phyloP scores from a whole-genome alignment of 352 stramenopile species.

The Globisporangium nodosum region DNA sequence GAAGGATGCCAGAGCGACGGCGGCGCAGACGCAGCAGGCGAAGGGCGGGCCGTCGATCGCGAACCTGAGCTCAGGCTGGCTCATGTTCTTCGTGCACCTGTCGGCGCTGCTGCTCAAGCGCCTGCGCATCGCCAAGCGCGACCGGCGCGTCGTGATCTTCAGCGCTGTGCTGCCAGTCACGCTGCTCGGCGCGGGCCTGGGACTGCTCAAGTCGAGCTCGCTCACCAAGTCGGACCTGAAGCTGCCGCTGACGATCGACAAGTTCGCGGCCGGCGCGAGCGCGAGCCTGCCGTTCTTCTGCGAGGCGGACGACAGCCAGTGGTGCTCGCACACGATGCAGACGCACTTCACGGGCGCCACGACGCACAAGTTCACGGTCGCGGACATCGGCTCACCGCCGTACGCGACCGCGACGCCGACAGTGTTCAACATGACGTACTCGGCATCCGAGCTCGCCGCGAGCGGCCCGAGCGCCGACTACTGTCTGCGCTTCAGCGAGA shows the following conservation, averaged over 20 bases:
- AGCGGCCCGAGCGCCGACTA: constrained; percentile 21
- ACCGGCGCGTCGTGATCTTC: constrained; percentile 89
- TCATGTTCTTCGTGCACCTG: constrained; percentile 86
- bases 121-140: constrained; percentile 85
- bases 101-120: constrained; percentile 87
- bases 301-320: constrained; percentile 33
- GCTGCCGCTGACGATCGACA: constrained; percentile 28
- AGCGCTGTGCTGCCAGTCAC: constrained; percentile 67
- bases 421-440: constrained; percentile 31
- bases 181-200: constrained; percentile 55
- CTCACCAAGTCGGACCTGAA: constrained; percentile 44
- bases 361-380: constrained; percentile 19
- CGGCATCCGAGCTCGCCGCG: constrained; percentile 19
- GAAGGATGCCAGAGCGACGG: not conserved
- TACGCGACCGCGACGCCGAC: constrained; percentile 10
- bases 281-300: constrained; percentile 48
- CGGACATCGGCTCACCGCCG: constrained; percentile 1
- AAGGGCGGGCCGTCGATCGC: constrained; percentile 12
- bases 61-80: constrained; percentile 15
- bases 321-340: constrained; percentile 39
- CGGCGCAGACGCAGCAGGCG: not conserved
- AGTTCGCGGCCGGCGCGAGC: constrained; percentile 21
- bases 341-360: constrained; percentile 26
- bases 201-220: constrained; percentile 56
- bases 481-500: constrained; percentile 25